A percentile compares a stretch with the other conserved stretches of the same genome.
phyloP scores from a whole-genome alignment of 352 stramenopile genomes.

The Phytophthora kernoviae region DNA sequence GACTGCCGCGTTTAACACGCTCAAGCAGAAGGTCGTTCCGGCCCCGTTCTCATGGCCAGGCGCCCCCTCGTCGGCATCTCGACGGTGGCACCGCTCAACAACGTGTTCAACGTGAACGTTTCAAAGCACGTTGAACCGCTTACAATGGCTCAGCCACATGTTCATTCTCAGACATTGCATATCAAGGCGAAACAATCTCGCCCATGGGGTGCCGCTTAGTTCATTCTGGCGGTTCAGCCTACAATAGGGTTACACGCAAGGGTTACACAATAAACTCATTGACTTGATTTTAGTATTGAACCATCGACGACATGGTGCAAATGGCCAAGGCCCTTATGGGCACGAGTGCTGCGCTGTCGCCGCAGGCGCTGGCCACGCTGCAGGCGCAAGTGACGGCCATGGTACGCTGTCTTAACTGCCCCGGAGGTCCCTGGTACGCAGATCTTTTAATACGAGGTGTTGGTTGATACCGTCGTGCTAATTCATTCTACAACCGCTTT shows the following conservation, averaged over 20 bases:
- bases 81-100: background rate
- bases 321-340: slow-evolving; percentile 56
- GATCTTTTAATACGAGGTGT: no score
- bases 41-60: background rate
- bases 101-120: slow-evolving; percentile 1
- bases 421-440: slow-evolving; percentile 63
- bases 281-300: slow-evolving; percentile 21
- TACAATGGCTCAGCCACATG: no score
- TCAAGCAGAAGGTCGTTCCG: background rate
- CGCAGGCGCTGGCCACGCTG: slow-evolving; percentile 45
- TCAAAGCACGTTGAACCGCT: no score
- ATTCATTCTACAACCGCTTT: background rate
- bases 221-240: background rate
- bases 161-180: no score
- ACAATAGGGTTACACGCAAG: background rate
- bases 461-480: slow-evolving; percentile 4
- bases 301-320: slow-evolving; percentile 47
- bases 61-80: background rate
- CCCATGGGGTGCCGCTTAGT: background rate
- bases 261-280: background rate
- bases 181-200: no score
- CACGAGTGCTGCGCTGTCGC: slow-evolving; percentile 40
- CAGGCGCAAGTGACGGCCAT: slow-evolving; percentile 76
- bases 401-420: slow-evolving; percentile 64
- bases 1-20: background rate